Evolutionary conservation across 371 early-diverging fungal species (phyloP).

Genomic region (Aphelidium insulamus): DNA sequence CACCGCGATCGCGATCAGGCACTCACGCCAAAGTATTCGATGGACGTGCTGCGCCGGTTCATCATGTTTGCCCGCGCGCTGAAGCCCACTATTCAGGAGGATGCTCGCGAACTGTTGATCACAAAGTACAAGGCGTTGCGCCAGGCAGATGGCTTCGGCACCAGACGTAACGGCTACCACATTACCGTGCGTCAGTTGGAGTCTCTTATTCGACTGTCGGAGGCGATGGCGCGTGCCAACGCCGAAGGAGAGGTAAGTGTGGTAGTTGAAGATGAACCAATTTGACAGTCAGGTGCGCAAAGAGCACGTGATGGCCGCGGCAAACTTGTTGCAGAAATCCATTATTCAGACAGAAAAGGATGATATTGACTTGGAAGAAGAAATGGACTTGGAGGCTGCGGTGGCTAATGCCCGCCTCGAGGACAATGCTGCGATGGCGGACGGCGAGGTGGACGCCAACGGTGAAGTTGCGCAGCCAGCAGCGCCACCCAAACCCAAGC

Average conservation of each 20-base stretch:
- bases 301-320: constrained; percentile 78
- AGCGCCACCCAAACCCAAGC: constrained; percentile 4
- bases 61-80: constrained; percentile 73
- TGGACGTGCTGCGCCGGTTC: constrained; percentile 58
- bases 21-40: constrained; percentile 41
- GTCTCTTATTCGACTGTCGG: constrained; percentile 88
- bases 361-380: constrained; percentile 49
- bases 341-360: constrained; percentile 84
- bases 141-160: constrained; percentile 60
- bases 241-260: constrained; percentile 38
- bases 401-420: constrained; percentile 4
- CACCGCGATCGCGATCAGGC: constrained; percentile 57
- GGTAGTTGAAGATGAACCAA: constrained; percentile 25
- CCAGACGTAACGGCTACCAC: constrained; percentile 59
- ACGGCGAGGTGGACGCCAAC: constrained; percentile 9
- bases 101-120: constrained; percentile 53
- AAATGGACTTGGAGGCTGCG: constrained; percentile 10
- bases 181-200: constrained; percentile 98
- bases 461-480: neutral
- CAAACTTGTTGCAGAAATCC: constrained; percentile 65
- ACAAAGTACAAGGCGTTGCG: constrained; percentile 77
- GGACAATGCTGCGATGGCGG: constrained; percentile 1
- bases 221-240: constrained; percentile 89
- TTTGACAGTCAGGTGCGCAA: too few relatives aligned
- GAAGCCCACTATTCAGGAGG: constrained; percentile 41